Evolutionary conservation across 805 yeast genomes (phyloP), one percentile per base, ranked within the genome.

Genomic region (Starmerella ratchasimensis): DNA sequence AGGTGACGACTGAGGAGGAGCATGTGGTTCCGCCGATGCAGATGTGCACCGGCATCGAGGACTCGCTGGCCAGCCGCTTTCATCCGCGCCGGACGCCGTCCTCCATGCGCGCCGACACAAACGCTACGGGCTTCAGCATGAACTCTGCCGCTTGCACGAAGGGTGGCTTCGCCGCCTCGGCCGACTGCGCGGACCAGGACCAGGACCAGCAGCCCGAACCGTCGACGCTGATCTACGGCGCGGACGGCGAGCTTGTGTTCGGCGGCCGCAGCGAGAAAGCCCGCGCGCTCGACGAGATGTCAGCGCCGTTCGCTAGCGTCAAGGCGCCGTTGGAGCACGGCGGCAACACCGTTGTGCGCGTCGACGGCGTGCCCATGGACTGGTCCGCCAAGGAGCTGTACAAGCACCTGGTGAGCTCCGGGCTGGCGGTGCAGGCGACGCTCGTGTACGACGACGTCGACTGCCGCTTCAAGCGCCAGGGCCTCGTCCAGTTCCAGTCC

Each of bases 391-490:
- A 5, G 11, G 25, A 26, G 7, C 39, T 46, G 5, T 45, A 18
- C 35, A 18, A 31, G 7, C 38, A 40, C 22, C 32, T 46, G 10
- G 6, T 2, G 6, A 26, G 17, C 14, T 6, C 21, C 8, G 42
- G 42, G 1, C 16, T 45, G 15, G 30, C 38, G 11, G 27, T 45
- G 4, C 23, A 20, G 2, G 41, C 43, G n/a, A 19, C 28, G 15
- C 34, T 46, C 3, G 32, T 46, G 1, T 45, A 41, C 26, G 42
- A 39, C n/a, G 49, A 46, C 27, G 13, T 34, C n/a, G 49, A 46
- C 27, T 44, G 36, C 20, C 31, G 37, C 10, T 17, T 22, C 3
- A 15, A 32, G 4, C 31, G 43, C 7, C 46, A 45, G 27, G 49
- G 49, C 5, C 27, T 45, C 11, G 16, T 41, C 7, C 42, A 45